Evolutionary conservation across 257 asterid species (phyloP).

Genomic region (Solanum etuberosum): DNA sequence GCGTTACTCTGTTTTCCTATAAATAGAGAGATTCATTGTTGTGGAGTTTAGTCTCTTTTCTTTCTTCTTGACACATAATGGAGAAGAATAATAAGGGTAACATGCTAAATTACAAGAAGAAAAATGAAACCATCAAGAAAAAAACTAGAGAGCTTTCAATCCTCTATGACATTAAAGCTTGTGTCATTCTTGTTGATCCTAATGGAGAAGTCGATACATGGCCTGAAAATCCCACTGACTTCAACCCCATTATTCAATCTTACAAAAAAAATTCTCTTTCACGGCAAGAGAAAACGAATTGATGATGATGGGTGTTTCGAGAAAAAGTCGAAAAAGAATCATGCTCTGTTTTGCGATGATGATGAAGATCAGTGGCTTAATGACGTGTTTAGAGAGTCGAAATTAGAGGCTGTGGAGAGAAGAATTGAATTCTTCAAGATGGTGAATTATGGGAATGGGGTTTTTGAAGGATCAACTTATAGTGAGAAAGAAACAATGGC

Average conservation of each 20-base stretch:
- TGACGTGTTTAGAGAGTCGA: background rate
- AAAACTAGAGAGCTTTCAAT: background rate
- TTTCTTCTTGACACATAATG: no score
- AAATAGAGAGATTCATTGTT: background rate
- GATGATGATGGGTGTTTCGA: background rate
- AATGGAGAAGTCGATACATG: background rate
- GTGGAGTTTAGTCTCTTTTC: no score
- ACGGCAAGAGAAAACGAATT: no score
- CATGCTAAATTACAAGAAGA: background rate
- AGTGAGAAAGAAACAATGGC: no score
- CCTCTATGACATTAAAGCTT: constrained; percentile 1
- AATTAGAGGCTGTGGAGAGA: background rate
- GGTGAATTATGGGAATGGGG: background rate
- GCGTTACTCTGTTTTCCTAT: no score
- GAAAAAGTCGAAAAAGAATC: background rate
- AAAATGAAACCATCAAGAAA: background rate
- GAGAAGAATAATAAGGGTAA: background rate
- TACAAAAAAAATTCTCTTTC: background rate
- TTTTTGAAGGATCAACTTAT: background rate
- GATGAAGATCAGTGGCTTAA: background rate
- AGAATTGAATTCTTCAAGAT: background rate
- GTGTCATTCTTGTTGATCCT: background rate
- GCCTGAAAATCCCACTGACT: constrained; percentile 1
- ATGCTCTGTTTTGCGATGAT: background rate
- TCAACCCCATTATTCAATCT: background rate